phyloP scores from a whole-genome alignment of 139 green algal species.

The Chlamydomonas urium region DNA sequence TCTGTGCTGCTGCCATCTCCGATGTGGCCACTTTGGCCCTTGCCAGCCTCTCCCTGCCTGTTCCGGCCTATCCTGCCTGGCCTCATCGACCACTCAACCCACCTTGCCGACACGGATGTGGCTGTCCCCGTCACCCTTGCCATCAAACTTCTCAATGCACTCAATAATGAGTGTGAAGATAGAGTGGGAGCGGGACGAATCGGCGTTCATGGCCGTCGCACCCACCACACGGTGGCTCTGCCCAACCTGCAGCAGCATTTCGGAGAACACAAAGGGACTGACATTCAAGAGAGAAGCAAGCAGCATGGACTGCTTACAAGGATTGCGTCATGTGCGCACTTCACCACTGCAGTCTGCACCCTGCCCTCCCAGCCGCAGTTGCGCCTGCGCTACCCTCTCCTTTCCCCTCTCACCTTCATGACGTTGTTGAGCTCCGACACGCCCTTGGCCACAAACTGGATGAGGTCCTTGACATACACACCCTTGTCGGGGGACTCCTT shows the following conservation, averaged over 20 bases:
- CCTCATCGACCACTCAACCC: too few species aligned
- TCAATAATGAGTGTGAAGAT: conserved; percentile 88
- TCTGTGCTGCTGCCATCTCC: too few species aligned
- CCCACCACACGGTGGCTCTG: conserved; percentile 71
- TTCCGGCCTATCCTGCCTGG: too few species aligned
- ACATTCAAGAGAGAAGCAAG: too few species aligned
- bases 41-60: too few species aligned
- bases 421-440: conserved; percentile 59
- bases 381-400: too few species aligned
- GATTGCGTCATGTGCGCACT: too few species aligned
- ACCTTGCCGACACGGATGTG: conserved; percentile 78
- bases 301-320: too few species aligned
- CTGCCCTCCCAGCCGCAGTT: too few species aligned
- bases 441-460: conserved; percentile 68
- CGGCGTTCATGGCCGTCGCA: conserved; percentile 82
- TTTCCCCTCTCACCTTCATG: conserved; percentile 38
- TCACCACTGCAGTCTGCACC: too few species aligned
- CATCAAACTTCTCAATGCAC: conserved; percentile 48
- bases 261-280: too few species aligned
- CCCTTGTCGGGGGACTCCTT: conserved; percentile 66
- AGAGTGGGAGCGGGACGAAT: conserved; percentile 78
- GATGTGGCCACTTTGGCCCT: too few species aligned
- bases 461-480: conserved; percentile 75
- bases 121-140: conserved; percentile 15
- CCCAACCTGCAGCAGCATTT: conserved; percentile 49